Conservation (phyloP, 225 moss, liverwort and hornwort genomes). For the Pseudoscleropodium purum region DNA sequence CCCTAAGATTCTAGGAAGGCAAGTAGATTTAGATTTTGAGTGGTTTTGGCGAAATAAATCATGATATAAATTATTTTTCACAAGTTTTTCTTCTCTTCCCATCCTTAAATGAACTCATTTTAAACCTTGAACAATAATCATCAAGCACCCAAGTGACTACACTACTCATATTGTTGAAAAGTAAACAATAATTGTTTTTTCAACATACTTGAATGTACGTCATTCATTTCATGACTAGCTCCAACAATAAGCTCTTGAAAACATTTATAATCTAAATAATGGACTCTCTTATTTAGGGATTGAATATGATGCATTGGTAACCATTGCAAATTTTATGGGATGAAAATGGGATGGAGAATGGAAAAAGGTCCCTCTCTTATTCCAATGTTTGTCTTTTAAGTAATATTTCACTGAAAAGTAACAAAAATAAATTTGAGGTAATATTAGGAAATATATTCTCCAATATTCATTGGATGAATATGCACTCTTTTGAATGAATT, state of each 20-base stretch:
- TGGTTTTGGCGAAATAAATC: background rate
- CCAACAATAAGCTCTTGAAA: background rate
- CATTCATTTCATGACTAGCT: background rate
- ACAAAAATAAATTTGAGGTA: too few relatives aligned
- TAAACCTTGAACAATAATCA: background rate
- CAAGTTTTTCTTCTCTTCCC: too few relatives aligned
- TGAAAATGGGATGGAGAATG: accelerated
- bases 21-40: accelerated
- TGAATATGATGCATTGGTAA: background rate
- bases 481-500: background rate
- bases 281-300: accelerated
- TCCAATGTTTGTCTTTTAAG: accelerated
- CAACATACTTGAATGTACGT: background rate
- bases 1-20: background rate
- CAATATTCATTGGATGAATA: background rate
- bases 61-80: too few relatives aligned
- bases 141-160: background rate
- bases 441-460: too few relatives aligned
- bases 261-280: accelerated
- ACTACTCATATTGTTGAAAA: accelerated
- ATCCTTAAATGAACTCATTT: too few relatives aligned
- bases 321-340: background rate
- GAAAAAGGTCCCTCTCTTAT: too few relatives aligned
- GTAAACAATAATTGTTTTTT: background rate
- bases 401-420: accelerated